Conservation (phyloP, 768 basidiomycete genomes). For the Auricularia heimuer region DNA sequence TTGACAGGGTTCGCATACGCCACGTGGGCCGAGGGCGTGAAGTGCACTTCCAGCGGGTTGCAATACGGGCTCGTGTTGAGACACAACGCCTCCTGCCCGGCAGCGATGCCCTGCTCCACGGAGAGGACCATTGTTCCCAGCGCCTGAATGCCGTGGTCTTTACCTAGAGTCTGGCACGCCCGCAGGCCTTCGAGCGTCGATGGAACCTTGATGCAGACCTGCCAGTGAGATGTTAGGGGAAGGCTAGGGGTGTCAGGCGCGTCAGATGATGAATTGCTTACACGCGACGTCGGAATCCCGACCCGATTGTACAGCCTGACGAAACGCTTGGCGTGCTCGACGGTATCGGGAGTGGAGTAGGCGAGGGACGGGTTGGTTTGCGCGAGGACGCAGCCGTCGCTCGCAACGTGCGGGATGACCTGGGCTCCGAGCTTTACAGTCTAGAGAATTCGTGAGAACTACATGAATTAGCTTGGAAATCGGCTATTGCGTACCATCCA, state of each 20-base stretch:
- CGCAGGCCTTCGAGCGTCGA: constrained; percentile 15
- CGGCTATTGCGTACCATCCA: constrained; percentile 8
- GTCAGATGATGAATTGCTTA: background rate
- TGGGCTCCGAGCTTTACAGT: background rate
- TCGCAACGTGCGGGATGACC: background rate
- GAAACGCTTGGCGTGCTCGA: constrained; percentile 13
- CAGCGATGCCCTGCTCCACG: constrained; percentile 15
- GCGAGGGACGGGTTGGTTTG: constrained; percentile 10
- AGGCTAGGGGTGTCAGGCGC: too few relatives aligned
- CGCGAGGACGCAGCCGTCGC: background rate
- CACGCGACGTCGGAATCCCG: constrained; percentile 9
- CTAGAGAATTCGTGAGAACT: background rate
- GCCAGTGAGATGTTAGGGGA: background rate
- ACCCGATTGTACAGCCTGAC: constrained; percentile 9
- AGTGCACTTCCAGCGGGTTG: constrained; percentile 15
- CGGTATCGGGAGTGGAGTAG: constrained; percentile 9
- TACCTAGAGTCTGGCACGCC: constrained; percentile 12
- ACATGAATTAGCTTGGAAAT: background rate
- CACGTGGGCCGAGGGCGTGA: constrained; percentile 9
- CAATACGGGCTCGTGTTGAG: constrained; percentile 14
- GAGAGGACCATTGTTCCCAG: constrained; percentile 16
- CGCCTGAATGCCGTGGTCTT: constrained; percentile 13
- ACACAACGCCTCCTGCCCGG: constrained; percentile 13
- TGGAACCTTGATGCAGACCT: constrained; percentile 19
- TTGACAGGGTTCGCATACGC: constrained; percentile 8